Evolutionary conservation across 2,329 filamentous ascomycete genomes (phyloP).

Genomic region (Cordyceps fumosorosea): DNA sequence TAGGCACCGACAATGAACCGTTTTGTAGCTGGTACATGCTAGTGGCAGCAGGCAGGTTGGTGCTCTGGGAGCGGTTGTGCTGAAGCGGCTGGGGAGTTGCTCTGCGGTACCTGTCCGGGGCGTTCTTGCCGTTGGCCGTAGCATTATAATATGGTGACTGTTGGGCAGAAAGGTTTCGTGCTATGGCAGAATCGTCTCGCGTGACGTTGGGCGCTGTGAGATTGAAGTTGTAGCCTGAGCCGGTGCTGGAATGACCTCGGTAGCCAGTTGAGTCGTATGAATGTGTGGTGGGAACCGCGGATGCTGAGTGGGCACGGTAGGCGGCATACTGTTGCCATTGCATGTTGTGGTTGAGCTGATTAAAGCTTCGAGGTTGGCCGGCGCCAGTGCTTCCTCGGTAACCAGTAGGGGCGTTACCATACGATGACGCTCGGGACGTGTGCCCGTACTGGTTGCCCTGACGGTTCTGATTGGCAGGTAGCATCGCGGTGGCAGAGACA

Average conservation of each 20-base stretch:
- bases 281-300: constrained; percentile 32
- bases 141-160: constrained; percentile 41
- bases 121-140: constrained; percentile 39
- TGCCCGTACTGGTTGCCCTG: constrained; percentile 43
- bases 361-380: constrained; percentile 71
- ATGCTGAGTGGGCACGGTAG: constrained; percentile 42
- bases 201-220: constrained; percentile 35
- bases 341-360: constrained; percentile 52
- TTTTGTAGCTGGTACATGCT: constrained; percentile 25
- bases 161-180: constrained; percentile 36
- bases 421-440: constrained; percentile 8
- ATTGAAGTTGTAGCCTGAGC: constrained; percentile 31
- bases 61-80: constrained; percentile 32
- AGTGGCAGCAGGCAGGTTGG: constrained; percentile 23
- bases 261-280: constrained; percentile 21
- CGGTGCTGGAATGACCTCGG: constrained; percentile 28
- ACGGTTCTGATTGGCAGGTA: constrained; percentile 45
- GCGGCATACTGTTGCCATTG: constrained; percentile 45
- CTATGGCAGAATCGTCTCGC: constrained; percentile 46
- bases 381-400: constrained; percentile 53
- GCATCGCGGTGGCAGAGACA: constrained; percentile 43
- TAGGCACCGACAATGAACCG: constrained; percentile 29
- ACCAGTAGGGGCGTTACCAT: constrained; percentile 32
- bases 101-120: constrained; percentile 74
- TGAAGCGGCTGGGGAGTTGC: constrained; percentile 39